phyloP scores from a whole-genome alignment of 1,139 yeast species.

The Arxiozyma slooffiae region DNA sequence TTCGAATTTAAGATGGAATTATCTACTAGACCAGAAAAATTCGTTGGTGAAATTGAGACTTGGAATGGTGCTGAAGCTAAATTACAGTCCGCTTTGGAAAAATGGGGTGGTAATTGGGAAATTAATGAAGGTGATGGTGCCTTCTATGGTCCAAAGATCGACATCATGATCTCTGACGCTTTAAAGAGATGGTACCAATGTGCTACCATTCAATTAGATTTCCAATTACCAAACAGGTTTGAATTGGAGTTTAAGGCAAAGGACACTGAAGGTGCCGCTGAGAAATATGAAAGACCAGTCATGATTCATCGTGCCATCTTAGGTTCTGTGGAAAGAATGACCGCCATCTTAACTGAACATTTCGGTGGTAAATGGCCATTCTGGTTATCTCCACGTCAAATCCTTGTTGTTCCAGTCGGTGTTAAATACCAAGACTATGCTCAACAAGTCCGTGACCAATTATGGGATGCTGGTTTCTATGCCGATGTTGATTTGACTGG shows the following conservation, averaged over 20 bases:
- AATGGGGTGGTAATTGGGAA: constrained; percentile 80
- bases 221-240: constrained; percentile 90
- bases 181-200: constrained; percentile 93
- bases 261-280: constrained; percentile 35
- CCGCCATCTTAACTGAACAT: constrained; percentile 93
- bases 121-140: constrained; percentile 96
- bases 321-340: constrained; percentile 97
- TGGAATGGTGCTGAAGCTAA: constrained; percentile 84
- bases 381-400: constrained; percentile 97
- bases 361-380: constrained; percentile 98
- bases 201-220: constrained; percentile 95
- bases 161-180: constrained; percentile 85
- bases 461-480: constrained; percentile 63
- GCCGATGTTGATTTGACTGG: constrained; percentile 91
- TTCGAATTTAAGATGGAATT: constrained; percentile 82
- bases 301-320: constrained; percentile 98
- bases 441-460: constrained; percentile 57
- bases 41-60: constrained; percentile 72
- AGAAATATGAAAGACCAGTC: constrained; percentile 59
- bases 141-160: constrained; percentile 97
- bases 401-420: constrained; percentile 90
- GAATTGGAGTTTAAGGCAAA: constrained; percentile 78
- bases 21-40: constrained; percentile 90
- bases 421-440: constrained; percentile 87
- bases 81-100: constrained; percentile 63